phyloP scores from a whole-genome alignment of 306 rosid species.

The Cucurbita ficifolia region DNA sequence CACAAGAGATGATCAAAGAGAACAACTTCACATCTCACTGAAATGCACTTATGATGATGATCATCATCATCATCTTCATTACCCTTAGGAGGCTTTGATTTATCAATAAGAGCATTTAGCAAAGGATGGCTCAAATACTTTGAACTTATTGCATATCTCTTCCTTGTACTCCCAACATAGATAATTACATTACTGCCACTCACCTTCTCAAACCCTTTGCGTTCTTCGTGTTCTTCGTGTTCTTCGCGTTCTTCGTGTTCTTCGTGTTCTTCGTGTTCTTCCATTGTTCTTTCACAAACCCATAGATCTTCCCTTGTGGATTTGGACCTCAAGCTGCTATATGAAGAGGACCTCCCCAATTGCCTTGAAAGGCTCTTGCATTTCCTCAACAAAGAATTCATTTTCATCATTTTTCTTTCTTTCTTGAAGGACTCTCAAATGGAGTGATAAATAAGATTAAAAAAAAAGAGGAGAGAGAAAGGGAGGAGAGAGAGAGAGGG shows the following conservation, averaged over 20 bases:
- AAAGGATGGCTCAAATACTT: conserved; percentile 58
- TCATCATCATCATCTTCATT: neutral
- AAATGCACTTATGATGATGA: conserved; percentile 13
- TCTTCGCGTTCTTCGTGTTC: neutral
- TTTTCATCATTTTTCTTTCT: conserved; percentile 36
- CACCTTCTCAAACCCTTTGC: conserved; percentile 4
- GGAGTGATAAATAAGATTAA: conserved; percentile 7
- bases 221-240: neutral
- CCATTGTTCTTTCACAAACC: conserved; percentile 5
- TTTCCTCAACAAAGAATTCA: conserved; percentile 49
- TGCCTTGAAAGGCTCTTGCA: conserved; percentile 83
- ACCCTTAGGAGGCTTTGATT: conserved; percentile 15
- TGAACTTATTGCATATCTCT: conserved; percentile 49
- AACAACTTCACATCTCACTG: conserved; percentile 72
- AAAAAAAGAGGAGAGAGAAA: neutral
- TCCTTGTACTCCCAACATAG: conserved; percentile 70
- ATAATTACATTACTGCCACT: conserved; percentile 12
- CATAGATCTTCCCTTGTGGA: conserved; percentile 38
- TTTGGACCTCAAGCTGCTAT: conserved; percentile 60
- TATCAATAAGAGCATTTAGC: conserved; percentile 50
- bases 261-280: neutral
- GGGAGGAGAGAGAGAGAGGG: neutral
- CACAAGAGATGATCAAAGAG: conserved; percentile 81
- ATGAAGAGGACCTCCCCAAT: conserved; percentile 64
- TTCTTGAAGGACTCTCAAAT: conserved; percentile 38